These are phyloP conservation scores for Globisporangium orthogonon DNA, from an alignment of 352 stramenopile species.

Conservation along the genomic window DNA sequence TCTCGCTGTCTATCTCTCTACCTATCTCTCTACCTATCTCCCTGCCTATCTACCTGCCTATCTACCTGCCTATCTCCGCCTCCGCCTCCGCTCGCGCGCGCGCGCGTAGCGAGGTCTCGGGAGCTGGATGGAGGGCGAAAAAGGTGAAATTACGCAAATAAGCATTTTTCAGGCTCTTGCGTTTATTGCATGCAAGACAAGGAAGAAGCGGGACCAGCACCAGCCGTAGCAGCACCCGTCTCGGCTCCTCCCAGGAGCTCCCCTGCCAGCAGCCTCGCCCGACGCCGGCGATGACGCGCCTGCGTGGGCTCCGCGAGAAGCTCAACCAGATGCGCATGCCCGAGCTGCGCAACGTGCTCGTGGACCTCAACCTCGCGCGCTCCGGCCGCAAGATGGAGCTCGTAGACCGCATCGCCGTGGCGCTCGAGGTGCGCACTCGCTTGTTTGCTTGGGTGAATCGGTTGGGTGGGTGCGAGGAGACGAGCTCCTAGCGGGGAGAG, in stretches of 20 bases:
- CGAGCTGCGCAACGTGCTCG: constrained; percentile 68
- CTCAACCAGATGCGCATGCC: constrained; percentile 61
- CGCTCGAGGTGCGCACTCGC: constrained; percentile 40
- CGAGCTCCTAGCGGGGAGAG: background rate
- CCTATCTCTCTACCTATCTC: too few relatives aligned
- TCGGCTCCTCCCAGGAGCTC: background rate
- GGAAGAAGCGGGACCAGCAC: constrained; percentile 12
- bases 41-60: too few relatives aligned
- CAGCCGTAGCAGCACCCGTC: background rate
- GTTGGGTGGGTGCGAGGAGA: too few relatives aligned
- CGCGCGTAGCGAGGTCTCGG: too few relatives aligned
- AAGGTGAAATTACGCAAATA: too few relatives aligned
- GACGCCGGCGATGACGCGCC: constrained; percentile 14
- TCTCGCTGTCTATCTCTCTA: too few relatives aligned
- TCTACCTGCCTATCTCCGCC: too few relatives aligned
- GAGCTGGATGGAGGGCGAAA: too few relatives aligned
- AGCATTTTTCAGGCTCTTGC: too few relatives aligned
- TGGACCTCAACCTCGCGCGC: constrained; percentile 58
- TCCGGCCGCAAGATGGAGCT: constrained; percentile 76
- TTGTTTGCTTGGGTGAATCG: background rate
- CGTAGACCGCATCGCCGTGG: constrained; percentile 59
- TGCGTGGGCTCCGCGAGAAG: constrained; percentile 38
- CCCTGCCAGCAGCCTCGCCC: background rate
- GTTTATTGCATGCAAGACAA: constrained; percentile 9
- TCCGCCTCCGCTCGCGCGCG: too few relatives aligned